Evolutionary conservation across 306 rosid genomes (phyloP), one percentile per base, ranked within the genome.

Genomic region (Sindora glabra): DNA sequence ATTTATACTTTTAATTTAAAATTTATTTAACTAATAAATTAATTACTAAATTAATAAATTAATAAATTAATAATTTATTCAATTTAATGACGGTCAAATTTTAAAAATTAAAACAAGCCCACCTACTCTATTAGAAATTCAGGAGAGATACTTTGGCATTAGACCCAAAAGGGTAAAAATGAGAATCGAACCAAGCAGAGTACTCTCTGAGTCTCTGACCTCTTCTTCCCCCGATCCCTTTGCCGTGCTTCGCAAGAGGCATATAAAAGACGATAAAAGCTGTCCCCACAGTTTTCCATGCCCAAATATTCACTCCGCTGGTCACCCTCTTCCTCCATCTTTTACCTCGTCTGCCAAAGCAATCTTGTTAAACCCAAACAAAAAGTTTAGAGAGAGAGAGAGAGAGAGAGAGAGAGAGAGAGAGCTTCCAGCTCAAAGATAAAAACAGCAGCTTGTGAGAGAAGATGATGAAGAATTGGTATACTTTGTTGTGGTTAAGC

Each of bases 261-360:
- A 52, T 38, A 62, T 42, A n/a, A 58, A 73, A 49, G 70, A 30
- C 58, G 76, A 72, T 68, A 68, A 75, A 72, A 68, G 61, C 62
- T 72, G 85, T 64, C 74, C 81, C 76, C 78, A 71, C 75, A 21
- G 41, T 39, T 64, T 63, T 59, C 64, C 51, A 65, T 48, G 67
- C 75, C 49, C 52, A 42, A 29, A 75, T 60, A 29, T 55, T 48
- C 38, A 8, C 49, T n/a, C 40, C 26, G 11, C 11, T 37, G 10
- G 1, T 52, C 30, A 27, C 39, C 48, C 55, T 24, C 50, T 30
- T 68, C 38, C 74, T 6, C 12, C 13, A 21, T 42, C 17, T 65
- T 40, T 62, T 38, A 49, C 69, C 39, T 3, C 33, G 45, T 48
- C 22, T 74, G 56, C 48, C 50, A 74, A 66, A 74, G n/a, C 32